Base-by-base conservation (phyloP, 2,329 filamentous ascomycete species). In the Capronia epimyces region DNA sequence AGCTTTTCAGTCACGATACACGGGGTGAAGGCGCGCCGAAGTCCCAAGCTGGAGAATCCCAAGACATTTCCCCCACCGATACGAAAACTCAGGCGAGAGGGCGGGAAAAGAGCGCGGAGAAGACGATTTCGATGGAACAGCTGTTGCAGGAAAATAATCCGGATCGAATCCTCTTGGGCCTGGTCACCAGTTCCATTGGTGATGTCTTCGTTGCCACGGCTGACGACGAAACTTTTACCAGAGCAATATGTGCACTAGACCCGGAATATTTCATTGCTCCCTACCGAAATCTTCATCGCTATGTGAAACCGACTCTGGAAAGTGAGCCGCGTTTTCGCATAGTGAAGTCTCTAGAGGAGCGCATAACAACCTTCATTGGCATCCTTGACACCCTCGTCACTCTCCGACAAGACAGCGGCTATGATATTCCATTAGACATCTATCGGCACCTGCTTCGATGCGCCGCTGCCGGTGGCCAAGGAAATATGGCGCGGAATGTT, bases 211-310 rank as follows among this genome's bases (percentile, higher is more conserved):
- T 62, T 40, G 29, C 43, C 21, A 43, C 47, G 22, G 57, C 61
- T 15, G 43, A 46, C 25, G 46, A 59, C 40, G 49, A 53, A 13
- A 39, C 54, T 13, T 62, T 60, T 51, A 52, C 57, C 22, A 36
- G 50, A 32, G 75, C 86, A 8, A 65, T 90, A 24, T 75, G 76
- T 27, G 72, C 75, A 3, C 66, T 89, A 7, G 81, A 86, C 50
- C 83, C 85, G 0, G 61, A 66, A 20, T 66, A 76, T 56, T 75
- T 78, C 53, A 58, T 80, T 34, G 65, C 69, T 20, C 68, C 69
- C 1, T 71, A 73, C 58, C 68, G 77, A 3, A 62, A 66, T 18
- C 66, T 81, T 15, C 70, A 77, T 46, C 63, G 67, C 16, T 66
- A 75, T 10, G 63, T 80, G 16, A 82, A 84, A 62, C 64, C 9